Percentiles rank a stretch among this genome's conserved stretches.
Conservation (phyloP, 2,329 filamentous ascomycete genomes). For the Hypoxylon sp. region DNA sequence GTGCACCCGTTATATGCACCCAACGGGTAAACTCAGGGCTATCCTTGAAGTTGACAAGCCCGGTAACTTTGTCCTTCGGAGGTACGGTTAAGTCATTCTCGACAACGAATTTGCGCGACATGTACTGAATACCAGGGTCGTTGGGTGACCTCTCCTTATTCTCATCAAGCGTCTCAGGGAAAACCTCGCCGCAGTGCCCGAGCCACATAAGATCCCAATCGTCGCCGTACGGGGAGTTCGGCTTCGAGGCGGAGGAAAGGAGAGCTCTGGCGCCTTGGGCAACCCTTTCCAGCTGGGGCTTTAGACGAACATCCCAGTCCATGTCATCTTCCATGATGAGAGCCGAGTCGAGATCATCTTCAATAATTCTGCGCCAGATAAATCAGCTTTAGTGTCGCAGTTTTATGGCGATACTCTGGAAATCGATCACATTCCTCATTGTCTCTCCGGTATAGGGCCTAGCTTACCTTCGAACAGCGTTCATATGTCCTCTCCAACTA, state of each 20-base stretch:
- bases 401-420: not conserved
- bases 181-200: constrained; percentile 49
- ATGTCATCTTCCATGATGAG: constrained; percentile 57
- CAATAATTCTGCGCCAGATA: constrained; percentile 47
- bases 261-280: constrained; percentile 50
- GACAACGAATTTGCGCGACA: constrained; percentile 46
- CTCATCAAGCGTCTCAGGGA: constrained; percentile 45
- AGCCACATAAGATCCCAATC: constrained; percentile 49
- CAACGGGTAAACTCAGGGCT: constrained; percentile 44
- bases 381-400: not conserved
- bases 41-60: constrained; percentile 46
- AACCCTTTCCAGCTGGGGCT: constrained; percentile 50
- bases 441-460: not conserved
- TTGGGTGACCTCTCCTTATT: constrained; percentile 43
- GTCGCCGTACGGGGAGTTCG: constrained; percentile 46
- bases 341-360: constrained; percentile 51
- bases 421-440: not conserved
- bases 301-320: constrained; percentile 55
- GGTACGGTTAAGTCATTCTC: constrained; percentile 46
- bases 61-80: constrained; percentile 44
- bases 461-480: constrained; percentile 50
- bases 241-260: constrained; percentile 39
- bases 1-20: constrained; percentile 46
- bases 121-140: constrained; percentile 40
- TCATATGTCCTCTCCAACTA: constrained; percentile 57